These are phyloP conservation scores for Hyaloscypha finlandica DNA, from an alignment of 495 filamentous ascomycete species.

Conservation along the genomic window DNA sequence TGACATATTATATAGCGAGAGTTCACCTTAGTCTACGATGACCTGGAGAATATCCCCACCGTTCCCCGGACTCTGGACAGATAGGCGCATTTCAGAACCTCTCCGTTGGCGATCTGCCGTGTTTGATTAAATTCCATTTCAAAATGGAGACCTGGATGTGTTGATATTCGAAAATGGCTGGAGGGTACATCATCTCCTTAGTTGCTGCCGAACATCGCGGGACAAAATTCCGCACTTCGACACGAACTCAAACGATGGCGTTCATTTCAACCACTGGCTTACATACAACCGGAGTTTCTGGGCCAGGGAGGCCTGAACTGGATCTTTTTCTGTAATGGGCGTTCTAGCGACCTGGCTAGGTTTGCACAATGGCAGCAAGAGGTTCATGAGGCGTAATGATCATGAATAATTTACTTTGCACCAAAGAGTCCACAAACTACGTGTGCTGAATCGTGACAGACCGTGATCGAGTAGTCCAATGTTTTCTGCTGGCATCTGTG, in stretches of 20 bases:
- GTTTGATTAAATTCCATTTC: neutral
- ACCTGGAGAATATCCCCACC: constrained; percentile 55
- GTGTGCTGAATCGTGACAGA: neutral
- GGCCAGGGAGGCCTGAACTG: constrained; percentile 1
- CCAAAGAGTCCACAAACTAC: neutral
- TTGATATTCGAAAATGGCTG: constrained; percentile 1
- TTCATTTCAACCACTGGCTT: constrained; percentile 8
- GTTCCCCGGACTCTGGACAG: neutral
- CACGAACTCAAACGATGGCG: constrained; percentile 15
- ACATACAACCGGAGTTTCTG: constrained; percentile 19
- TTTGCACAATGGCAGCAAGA: constrained; percentile 15
- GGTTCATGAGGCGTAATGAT: constrained; percentile 15
- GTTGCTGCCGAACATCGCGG: neutral
- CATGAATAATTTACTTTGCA: neutral
- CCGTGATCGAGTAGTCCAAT: neutral
- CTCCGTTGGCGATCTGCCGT: neutral
- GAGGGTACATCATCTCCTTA: neutral
- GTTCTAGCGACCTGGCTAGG: constrained; percentile 20
- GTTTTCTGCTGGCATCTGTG: neutral
- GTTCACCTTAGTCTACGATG: constrained; percentile 76
- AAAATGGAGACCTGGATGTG: neutral
- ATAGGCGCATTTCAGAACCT: neutral
- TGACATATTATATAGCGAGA: constrained; percentile 58
- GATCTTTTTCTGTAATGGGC: constrained; percentile 5
- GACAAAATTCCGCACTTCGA: neutral